Evolutionary conservation across 257 asterid species (phyloP).

Genomic region (Solanum dulcamara): DNA sequence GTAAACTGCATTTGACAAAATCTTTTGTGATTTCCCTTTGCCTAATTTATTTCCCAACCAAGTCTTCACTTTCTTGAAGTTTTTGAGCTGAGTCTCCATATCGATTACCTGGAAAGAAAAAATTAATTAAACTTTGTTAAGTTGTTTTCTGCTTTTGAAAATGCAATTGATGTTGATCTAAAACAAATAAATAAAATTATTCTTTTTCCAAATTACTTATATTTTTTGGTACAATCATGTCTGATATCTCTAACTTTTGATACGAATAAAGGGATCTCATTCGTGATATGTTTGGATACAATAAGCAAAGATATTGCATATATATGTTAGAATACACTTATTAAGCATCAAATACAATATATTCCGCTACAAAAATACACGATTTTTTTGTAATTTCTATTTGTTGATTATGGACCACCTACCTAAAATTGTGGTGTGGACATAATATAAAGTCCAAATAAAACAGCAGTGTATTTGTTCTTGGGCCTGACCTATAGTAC

Average conservation of each 20-base stretch:
- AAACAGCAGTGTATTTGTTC: background rate
- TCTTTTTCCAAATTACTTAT: background rate
- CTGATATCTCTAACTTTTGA: background rate
- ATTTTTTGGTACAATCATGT: background rate
- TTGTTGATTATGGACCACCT: background rate
- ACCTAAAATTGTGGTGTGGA: background rate
- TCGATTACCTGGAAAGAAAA: slow-evolving; percentile 32
- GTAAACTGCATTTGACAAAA: slow-evolving; percentile 36
- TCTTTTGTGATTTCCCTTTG: background rate
- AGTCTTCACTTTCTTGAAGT: slow-evolving; percentile 25
- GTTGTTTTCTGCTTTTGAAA: no score
- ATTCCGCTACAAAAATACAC: background rate
- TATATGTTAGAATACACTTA: background rate
- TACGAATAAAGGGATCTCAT: background rate
- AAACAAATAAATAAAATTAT: background rate
- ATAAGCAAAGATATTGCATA: background rate
- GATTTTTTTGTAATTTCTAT: background rate
- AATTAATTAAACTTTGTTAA: background rate
- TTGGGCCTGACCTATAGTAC: background rate
- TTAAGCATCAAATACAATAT: background rate
- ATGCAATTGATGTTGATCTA: background rate
- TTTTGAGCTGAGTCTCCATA: slow-evolving; percentile 33
- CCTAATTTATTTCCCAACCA: slow-evolving; percentile 17
- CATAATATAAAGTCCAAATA: background rate
- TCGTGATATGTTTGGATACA: background rate